Evolutionary conservation across 2,329 filamentous ascomycete species (phyloP).

Genomic region (Byssothecium circinans): DNA sequence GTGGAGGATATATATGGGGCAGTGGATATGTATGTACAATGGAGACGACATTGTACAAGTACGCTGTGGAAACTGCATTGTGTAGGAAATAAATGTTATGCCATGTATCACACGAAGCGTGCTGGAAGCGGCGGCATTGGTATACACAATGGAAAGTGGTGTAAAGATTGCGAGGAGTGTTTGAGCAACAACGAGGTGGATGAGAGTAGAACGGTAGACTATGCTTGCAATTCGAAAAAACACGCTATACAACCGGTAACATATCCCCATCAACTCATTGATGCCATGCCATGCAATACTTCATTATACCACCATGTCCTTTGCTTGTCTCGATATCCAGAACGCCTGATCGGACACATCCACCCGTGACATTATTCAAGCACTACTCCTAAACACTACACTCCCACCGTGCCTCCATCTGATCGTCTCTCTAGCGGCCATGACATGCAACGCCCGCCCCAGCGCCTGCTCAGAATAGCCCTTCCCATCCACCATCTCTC

Average conservation of each 20-base stretch:
- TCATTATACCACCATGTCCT: neutral
- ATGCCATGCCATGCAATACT: neutral
- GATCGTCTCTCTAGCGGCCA: constrained; percentile 86
- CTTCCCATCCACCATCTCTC: constrained; percentile 90
- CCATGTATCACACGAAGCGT: too few species aligned
- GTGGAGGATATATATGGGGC: too few species aligned
- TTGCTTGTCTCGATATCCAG: neutral
- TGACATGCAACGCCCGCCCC: constrained; percentile 78
- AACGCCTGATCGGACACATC: neutral
- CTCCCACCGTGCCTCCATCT: constrained; percentile 76
- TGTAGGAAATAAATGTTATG: too few species aligned
- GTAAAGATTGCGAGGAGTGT: too few species aligned
- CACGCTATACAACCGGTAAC: neutral
- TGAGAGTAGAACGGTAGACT: neutral
- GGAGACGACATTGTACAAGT: too few species aligned
- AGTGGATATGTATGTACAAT: too few species aligned
- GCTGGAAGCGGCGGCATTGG: too few species aligned
- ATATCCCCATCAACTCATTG: neutral
- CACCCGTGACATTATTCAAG: constrained; percentile 42
- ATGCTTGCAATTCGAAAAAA: too few species aligned
- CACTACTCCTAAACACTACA: constrained; percentile 73
- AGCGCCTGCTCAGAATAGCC: constrained; percentile 86
- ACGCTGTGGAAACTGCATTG: too few species aligned
- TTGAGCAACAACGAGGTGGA: too few species aligned
- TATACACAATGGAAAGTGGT: too few species aligned